A percentile compares a stretch with the other conserved stretches of the same genome.
phyloP scores from a whole-genome alignment of 805 yeast species.

The Allodekkera sacchari region DNA sequence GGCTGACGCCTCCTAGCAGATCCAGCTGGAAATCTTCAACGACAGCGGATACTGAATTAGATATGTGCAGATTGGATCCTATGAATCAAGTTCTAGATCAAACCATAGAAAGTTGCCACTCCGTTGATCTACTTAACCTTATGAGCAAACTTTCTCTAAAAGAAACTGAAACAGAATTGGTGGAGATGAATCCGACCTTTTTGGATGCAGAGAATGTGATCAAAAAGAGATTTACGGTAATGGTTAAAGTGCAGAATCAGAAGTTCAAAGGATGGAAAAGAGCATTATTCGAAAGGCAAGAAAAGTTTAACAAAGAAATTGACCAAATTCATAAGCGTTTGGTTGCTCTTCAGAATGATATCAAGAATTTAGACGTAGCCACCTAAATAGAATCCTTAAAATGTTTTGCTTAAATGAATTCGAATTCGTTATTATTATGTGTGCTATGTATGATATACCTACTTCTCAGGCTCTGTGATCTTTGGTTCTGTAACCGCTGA shows the following conservation, averaged over 20 bases:
- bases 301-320: constrained; percentile 46
- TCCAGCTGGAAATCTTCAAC: constrained; percentile 19
- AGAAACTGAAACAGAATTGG: constrained; percentile 30
- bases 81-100: constrained; percentile 22
- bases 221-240: constrained; percentile 34
- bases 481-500: background rate
- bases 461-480: background rate
- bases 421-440: background rate
- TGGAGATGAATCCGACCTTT: constrained; percentile 39
- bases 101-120: constrained; percentile 17
- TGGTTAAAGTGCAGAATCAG: constrained; percentile 41
- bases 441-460: background rate
- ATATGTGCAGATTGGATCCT: constrained; percentile 7
- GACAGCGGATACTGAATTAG: background rate
- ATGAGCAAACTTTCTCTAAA: constrained; percentile 29
- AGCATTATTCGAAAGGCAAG: constrained; percentile 47
- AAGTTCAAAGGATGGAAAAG: constrained; percentile 57
- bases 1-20: constrained; percentile 16
- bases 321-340: constrained; percentile 32
- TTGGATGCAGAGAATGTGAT: constrained; percentile 34
- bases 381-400: background rate
- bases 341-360: constrained; percentile 27
- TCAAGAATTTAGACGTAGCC: constrained; percentile 9
- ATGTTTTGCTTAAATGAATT: background rate
- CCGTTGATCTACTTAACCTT: constrained; percentile 29